Evolutionary conservation across 257 asterid genomes (phyloP).

Genomic region (Nicotiana paniculata): DNA sequence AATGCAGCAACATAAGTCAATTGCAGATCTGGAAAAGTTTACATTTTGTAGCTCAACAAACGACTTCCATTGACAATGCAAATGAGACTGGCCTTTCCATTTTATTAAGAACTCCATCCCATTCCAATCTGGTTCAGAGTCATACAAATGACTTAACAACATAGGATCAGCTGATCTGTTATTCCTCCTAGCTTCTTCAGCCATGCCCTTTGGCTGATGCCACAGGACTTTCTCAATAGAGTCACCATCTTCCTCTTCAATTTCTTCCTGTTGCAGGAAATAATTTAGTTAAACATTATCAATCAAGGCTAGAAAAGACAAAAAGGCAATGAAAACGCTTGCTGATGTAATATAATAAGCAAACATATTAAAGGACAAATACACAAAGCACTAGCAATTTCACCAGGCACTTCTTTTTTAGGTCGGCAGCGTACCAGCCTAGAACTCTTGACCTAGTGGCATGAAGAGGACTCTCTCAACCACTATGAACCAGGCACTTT

Average conservation of each 20-base stretch:
- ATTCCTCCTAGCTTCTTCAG: slow-evolving; percentile 86
- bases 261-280: slow-evolving; percentile 54
- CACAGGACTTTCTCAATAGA: slow-evolving; percentile 90
- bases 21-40: slow-evolving; percentile 27
- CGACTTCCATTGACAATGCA: slow-evolving; percentile 97
- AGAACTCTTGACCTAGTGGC: too few relatives aligned
- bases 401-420: background rate
- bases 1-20: background rate
- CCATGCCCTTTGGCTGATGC: slow-evolving; percentile 97
- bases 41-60: slow-evolving; percentile 89
- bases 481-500: too few relatives aligned
- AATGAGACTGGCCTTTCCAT: slow-evolving; percentile 99
- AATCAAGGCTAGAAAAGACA: background rate
- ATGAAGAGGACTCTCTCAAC: too few relatives aligned
- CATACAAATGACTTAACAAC: slow-evolving; percentile 68
- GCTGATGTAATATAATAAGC: background rate
- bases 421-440: too few relatives aligned
- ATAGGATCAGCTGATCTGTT: slow-evolving; percentile 69
- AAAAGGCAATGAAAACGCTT: background rate
- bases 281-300: background rate
- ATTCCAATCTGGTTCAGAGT: slow-evolving; percentile 81
- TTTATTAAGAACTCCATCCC: slow-evolving; percentile 83
- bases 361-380: background rate
- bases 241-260: slow-evolving; percentile 89
- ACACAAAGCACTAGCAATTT: background rate